These are phyloP conservation scores for Dalechampia spathulata DNA, from an alignment of 441 rosid species.

Conservation along the genomic window DNA sequence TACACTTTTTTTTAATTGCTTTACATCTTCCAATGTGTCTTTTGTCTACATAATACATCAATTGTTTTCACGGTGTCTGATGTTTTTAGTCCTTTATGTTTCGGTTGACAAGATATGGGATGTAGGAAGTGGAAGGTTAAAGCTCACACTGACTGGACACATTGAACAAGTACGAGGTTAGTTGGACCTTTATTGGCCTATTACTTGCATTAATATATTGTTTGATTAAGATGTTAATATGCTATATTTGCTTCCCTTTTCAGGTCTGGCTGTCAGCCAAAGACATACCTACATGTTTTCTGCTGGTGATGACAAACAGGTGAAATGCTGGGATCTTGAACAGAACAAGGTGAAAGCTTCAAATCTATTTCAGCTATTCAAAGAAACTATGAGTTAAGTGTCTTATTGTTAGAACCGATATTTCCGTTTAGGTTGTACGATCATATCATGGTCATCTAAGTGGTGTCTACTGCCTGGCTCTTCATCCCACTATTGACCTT, in stretches of 20 bases:
- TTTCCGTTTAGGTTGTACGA: constrained; percentile 63
- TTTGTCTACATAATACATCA: not conserved
- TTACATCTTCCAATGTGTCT: not conserved
- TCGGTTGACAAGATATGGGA: constrained; percentile 72
- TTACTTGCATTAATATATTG: not conserved
- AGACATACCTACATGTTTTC: constrained; percentile 93
- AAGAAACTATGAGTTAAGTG: not conserved
- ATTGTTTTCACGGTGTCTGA: not conserved
- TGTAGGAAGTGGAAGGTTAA: constrained; percentile 77
- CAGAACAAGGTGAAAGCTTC: constrained; percentile 75
- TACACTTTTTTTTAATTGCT: no score
- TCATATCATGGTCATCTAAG: constrained; percentile 99
- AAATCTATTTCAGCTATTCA: not conserved
- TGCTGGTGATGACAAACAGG: constrained; percentile 98
- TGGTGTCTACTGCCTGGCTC: constrained; percentile 97
- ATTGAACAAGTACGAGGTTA: constrained; percentile 92
- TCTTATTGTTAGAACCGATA: constrained; percentile 8
- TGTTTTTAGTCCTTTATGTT: not conserved
- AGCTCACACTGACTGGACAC: constrained; percentile 91
- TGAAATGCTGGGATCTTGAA: constrained; percentile 99
- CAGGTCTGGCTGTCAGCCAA: constrained; percentile 91
- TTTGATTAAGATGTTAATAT: constrained; percentile 7
- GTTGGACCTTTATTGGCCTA: constrained; percentile 19
- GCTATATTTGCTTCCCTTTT: constrained; percentile 13
- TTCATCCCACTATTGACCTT: constrained; percentile 88